Evolutionary conservation across 129 eudicot genomes (phyloP).

Genomic region (Calendula officinalis): DNA sequence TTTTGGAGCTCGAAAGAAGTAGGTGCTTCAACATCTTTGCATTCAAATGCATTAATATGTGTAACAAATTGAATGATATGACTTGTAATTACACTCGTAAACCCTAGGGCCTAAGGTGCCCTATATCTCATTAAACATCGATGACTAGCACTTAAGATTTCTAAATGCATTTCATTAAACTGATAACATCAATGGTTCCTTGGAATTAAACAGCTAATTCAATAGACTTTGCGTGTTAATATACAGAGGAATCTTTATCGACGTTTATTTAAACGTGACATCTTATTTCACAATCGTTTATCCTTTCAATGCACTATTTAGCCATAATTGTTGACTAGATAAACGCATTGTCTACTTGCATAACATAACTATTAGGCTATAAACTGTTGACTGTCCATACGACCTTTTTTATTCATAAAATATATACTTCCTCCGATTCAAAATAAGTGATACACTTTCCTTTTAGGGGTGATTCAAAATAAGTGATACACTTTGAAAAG

Average conservation of each 20-base stretch:
- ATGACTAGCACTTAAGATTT: conserved; percentile 19
- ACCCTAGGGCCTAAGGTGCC: conserved; percentile 21
- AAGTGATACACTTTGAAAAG: too few relatives aligned
- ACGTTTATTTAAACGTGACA: conserved; percentile 9
- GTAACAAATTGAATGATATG: conserved; percentile 13
- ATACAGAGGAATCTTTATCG: neutral
- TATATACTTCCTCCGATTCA: too few relatives aligned
- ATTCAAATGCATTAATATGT: conserved; percentile 19
- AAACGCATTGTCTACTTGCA: neutral
- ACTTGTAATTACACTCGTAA: conserved; percentile 6
- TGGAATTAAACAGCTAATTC: neutral
- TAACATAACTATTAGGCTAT: neutral
- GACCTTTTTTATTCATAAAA: too few relatives aligned
- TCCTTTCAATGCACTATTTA: neutral
- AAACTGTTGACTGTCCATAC: too few relatives aligned
- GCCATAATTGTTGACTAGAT: conserved; percentile 17
- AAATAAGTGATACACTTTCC: too few relatives aligned
- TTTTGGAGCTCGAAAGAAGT: conserved; percentile 18
- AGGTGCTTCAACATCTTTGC: conserved; percentile 13
- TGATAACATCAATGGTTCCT: conserved; percentile 23
- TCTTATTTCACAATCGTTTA: neutral
- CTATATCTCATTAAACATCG: conserved; percentile 3
- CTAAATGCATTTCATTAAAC: conserved; percentile 20
- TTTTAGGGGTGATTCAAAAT: too few relatives aligned
- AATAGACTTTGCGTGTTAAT: conserved; percentile 28